These are phyloP conservation scores for Calophaca sinica DNA, from an alignment of 306 rosid species.

Conservation along the genomic window DNA sequence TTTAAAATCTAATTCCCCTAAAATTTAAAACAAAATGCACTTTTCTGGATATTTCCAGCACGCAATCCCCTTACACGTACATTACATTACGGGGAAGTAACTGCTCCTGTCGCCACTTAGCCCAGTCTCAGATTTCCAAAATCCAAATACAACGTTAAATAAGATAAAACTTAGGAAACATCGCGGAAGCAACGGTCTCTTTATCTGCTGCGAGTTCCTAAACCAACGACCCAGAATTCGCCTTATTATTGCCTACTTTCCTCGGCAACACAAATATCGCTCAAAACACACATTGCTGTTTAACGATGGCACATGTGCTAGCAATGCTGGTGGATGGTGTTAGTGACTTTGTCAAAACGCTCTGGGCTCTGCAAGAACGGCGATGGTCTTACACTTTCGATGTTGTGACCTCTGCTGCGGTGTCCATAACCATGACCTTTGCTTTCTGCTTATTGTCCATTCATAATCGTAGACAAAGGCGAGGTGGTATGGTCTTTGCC, in stretches of 20 bases:
- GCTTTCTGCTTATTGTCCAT: constrained; percentile 52
- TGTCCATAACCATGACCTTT: constrained; percentile 55
- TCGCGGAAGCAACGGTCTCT: constrained; percentile 58
- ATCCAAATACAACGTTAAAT: constrained; percentile 1
- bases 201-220: constrained; percentile 17
- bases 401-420: constrained; percentile 53
- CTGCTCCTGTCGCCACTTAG: constrained; percentile 17
- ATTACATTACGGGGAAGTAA: background rate
- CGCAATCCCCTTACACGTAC: background rate
- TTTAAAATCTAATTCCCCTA: background rate
- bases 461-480: constrained; percentile 35
- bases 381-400: constrained; percentile 61
- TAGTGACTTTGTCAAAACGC: constrained; percentile 53
- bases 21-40: background rate
- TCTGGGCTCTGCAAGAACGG: constrained; percentile 72
- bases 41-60: background rate
- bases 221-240: background rate
- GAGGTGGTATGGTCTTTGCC: constrained; percentile 32
- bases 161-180: constrained; percentile 46
- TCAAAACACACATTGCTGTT: background rate
- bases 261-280: background rate
- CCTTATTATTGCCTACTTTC: background rate
- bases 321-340: constrained; percentile 54
- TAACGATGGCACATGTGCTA: constrained; percentile 53
- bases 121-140: constrained; percentile 8